Conservation (phyloP, 2,329 filamentous ascomycete genomes). For the Colletotrichum navitas region DNA sequence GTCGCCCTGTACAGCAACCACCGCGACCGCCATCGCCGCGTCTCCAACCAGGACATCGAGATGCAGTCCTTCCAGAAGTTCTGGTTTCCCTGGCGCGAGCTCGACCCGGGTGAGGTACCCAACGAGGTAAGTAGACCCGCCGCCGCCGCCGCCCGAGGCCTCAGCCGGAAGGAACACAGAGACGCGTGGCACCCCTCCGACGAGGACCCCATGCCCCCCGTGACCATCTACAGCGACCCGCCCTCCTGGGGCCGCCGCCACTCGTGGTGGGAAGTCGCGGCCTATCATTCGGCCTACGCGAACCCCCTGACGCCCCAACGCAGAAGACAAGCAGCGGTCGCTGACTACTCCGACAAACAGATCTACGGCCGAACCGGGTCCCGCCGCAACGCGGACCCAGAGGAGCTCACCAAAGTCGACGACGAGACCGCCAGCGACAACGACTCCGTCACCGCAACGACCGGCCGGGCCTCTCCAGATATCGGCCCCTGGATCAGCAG, state of each 20-base stretch:
- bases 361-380: slow-evolving; percentile 28
- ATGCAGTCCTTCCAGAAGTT: slow-evolving; percentile 25
- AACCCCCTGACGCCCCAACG: slow-evolving; percentile 1
- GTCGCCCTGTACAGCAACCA: slow-evolving; percentile 13
- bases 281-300: slow-evolving; percentile 10
- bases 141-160: background rate
- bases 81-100: slow-evolving; percentile 42
- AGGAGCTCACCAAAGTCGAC: background rate
- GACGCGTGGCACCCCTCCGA: slow-evolving; percentile 2
- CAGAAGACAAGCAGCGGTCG: background rate
- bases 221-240: slow-evolving; percentile 6
- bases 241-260: slow-evolving; percentile 33
- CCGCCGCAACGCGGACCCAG: slow-evolving; percentile 12
- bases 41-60: slow-evolving; percentile 32
- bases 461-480: background rate
- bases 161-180: background rate
- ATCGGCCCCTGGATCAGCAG: background rate
- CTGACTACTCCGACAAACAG: background rate
- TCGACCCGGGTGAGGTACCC: slow-evolving; percentile 29
- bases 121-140: slow-evolving; percentile 27
- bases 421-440: background rate
- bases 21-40: slow-evolving; percentile 21
- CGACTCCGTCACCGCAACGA: background rate
- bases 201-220: background rate
- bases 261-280: slow-evolving; percentile 9